Percentiles rank a stretch among this genome's conserved stretches.
Conservation (phyloP, 2,329 filamentous ascomycete species). For the Dactylella cylindrospora region DNA sequence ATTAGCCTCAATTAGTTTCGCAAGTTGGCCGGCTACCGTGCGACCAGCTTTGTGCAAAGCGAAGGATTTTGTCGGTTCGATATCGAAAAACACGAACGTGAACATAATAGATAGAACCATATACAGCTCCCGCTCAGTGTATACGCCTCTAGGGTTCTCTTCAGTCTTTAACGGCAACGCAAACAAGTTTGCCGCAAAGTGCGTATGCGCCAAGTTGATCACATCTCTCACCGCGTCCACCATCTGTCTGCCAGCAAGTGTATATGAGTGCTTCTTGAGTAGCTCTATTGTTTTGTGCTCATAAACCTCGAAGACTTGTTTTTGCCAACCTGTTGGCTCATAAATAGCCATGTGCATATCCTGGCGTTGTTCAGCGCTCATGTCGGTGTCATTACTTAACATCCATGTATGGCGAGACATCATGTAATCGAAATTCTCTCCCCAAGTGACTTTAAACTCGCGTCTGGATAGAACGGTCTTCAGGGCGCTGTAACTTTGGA, state of each 20-base stretch:
- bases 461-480: constrained; percentile 64
- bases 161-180: constrained; percentile 61
- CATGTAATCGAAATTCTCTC: constrained; percentile 64
- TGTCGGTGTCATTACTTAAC: constrained; percentile 58
- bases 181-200: constrained; percentile 60
- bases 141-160: constrained; percentile 57
- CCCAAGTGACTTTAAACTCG: constrained; percentile 67
- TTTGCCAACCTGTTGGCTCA: constrained; percentile 61
- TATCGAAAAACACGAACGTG: constrained; percentile 65
- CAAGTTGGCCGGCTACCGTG: constrained; percentile 62
- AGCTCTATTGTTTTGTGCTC: constrained; percentile 63
- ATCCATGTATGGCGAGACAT: constrained; percentile 62
- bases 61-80: constrained; percentile 68
- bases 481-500: constrained; percentile 64
- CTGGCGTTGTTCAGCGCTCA: constrained; percentile 58
- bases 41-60: constrained; percentile 63
- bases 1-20: constrained; percentile 64
- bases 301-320: constrained; percentile 68
- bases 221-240: constrained; percentile 69
- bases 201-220: constrained; percentile 60
- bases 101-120: constrained; percentile 67
- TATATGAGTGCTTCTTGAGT: constrained; percentile 66
- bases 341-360: constrained; percentile 63
- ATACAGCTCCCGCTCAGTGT: constrained; percentile 62
- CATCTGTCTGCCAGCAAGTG: constrained; percentile 61